Evolutionary conservation across 2,329 filamentous ascomycete genomes (phyloP).

Genomic region (Penicillium vulpinum): DNA sequence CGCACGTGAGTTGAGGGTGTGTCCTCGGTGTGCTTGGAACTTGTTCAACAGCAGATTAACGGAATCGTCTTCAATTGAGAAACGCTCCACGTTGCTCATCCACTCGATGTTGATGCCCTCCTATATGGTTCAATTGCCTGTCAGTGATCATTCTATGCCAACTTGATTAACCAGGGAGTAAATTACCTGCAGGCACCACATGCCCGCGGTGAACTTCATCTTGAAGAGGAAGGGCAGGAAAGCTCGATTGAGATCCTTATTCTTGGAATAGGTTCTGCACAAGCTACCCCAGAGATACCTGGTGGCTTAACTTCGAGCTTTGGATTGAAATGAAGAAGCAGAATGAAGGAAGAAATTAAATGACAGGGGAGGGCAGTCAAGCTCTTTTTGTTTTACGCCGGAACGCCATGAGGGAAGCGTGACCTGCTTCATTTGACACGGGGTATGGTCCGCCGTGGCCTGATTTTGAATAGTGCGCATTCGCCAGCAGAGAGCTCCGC

Average conservation of each 20-base stretch:
- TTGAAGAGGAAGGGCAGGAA: constrained; percentile 12
- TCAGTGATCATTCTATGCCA: background rate
- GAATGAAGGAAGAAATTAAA: background rate
- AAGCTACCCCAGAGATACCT: background rate
- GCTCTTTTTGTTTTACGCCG: background rate
- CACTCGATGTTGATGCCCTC: constrained; percentile 42
- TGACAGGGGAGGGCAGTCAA: background rate
- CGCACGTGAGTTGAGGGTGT: constrained; percentile 42
- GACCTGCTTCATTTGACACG: constrained; percentile 19
- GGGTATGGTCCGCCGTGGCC: constrained; percentile 11
- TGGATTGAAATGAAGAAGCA: background rate
- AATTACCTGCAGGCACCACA: constrained; percentile 39
- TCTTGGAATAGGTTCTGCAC: background rate
- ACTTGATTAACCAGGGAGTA: background rate
- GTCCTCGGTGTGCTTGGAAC: constrained; percentile 39
- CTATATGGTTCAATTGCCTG: constrained; percentile 13
- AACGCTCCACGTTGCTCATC: constrained; percentile 45
- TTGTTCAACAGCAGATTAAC: constrained; percentile 42
- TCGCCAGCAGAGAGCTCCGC: background rate
- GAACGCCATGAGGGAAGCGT: background rate
- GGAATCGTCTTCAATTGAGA: constrained; percentile 30
- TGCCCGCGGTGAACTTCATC: constrained; percentile 47
- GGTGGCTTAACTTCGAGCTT: background rate
- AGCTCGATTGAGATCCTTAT: background rate
- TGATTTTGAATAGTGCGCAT: constrained; percentile 4